Conservation (phyloP, 768 basidiomycete species). For the Psilocybe cubensis region DNA sequence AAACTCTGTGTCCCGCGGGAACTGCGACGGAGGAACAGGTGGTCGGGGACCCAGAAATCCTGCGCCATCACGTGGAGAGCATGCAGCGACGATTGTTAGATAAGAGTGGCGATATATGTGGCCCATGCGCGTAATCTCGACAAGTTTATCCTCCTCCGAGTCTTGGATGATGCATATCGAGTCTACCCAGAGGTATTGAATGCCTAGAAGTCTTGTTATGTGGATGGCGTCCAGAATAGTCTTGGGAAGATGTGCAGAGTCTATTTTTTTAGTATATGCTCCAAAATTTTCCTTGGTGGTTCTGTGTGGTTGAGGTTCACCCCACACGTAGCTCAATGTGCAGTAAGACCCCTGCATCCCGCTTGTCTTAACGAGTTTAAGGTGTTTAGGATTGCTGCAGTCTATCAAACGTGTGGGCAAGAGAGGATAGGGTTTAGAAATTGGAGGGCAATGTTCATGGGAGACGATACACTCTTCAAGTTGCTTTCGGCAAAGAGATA, state of each 20-base stretch:
- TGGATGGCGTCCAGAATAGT: neutral
- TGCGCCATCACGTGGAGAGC: neutral
- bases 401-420: conserved; percentile 6
- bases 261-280: neutral
- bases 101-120: neutral
- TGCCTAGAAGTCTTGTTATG: neutral
- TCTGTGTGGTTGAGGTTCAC: neutral
- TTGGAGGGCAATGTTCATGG: no score
- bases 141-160: neutral
- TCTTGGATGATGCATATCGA: conserved; percentile 2
- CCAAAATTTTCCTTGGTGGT: neutral
- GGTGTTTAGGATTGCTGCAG: neutral
- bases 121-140: neutral
- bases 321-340: conserved; percentile 1
- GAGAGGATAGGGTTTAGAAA: no score
- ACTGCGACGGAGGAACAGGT: no score
- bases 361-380: neutral
- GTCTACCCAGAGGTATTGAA: conserved; percentile 1
- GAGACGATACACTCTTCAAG: no score
- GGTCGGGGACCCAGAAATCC: no score
- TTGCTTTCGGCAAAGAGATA: no score
- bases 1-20: no score
- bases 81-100: neutral
- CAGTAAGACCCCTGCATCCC: neutral
- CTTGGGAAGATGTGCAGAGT: neutral